Conservation (phyloP, 2,329 filamentous ascomycete genomes). For the Cladophialophora carrionii region DNA sequence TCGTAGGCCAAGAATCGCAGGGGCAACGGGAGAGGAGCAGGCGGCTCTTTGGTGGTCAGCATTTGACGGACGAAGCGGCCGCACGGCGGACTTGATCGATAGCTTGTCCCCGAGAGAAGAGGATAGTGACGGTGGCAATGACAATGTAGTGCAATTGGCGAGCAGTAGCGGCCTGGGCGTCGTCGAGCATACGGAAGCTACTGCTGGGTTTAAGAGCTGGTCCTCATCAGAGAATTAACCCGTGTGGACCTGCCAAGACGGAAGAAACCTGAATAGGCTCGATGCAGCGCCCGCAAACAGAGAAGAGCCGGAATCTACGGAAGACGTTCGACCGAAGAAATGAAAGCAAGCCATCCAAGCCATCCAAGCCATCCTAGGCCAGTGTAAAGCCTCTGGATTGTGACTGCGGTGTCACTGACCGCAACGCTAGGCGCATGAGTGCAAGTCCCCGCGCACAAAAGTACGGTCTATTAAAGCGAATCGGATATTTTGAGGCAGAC, state of each 20-base stretch:
- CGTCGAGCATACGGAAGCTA: neutral
- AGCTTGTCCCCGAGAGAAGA: neutral
- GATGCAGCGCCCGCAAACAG: neutral
- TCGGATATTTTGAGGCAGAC: neutral
- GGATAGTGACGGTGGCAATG: neutral
- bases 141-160: neutral
- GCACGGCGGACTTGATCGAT: neutral
- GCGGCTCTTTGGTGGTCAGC: neutral
- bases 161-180: neutral
- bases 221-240: no score
- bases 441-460: neutral
- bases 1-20: no score
- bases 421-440: constrained; percentile 1
- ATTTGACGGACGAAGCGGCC: neutral
- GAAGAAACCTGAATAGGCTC: neutral
- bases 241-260: neutral
- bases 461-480: neutral
- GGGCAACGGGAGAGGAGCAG: no score
- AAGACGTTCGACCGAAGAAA: neutral
- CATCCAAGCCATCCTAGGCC: no score
- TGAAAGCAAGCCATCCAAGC: neutral
- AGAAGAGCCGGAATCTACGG: neutral
- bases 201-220: no score
- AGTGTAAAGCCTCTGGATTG: no score
- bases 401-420: constrained; percentile 1